Evolutionary conservation across 1,139 yeast genomes (phyloP), one percentile per base, ranked within the genome.

Genomic region (Candida pseudoviswanathii): DNA sequence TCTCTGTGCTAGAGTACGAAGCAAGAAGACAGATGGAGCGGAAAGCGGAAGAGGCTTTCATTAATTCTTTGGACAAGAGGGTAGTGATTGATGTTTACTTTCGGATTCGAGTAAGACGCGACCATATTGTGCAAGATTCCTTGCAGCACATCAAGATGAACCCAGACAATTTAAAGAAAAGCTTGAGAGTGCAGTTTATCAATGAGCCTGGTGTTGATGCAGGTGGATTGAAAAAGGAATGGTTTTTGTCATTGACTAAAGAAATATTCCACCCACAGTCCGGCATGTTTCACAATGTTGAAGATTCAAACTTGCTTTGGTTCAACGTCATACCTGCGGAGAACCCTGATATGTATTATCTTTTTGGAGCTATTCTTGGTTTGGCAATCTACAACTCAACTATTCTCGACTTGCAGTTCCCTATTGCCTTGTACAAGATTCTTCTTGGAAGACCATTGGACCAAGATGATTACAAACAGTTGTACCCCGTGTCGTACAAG

Each of bases 191-290:
- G 9, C 92, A 88, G 58, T 94, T 94, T 64, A 66, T 86, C 3
- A 85, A 85, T 48, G 98, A 94, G 61, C 95, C 94, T 0, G 98
- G 98, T 0, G 78, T 92, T 24, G 99, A 94, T 70, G 97, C 91
- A 0, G 99, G 98, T 1, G 99, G 99, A 0, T 73, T 92, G 52
- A 82, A 85, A 56, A 92, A 91, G 62, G 98, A 94, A 62, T 94
- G 98, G 98, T 92, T 94, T 65, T 71, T 84, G 45, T 66, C 91
- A 31, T 69, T 94, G 40, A 84, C 89, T 1, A 80, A 81, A 51
- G 85, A 85, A 25, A 66, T 94, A 2, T 88, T 92, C 60, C 80
- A 78, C 59, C 86, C 91, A 0, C 71, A 72, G 44, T 79, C 84
- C 42, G 89, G 90, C 0, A 73, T 87, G 68, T 79, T 88, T 50